Conservation (phyloP, 805 yeast species). For the Candida glaebosa region DNA sequence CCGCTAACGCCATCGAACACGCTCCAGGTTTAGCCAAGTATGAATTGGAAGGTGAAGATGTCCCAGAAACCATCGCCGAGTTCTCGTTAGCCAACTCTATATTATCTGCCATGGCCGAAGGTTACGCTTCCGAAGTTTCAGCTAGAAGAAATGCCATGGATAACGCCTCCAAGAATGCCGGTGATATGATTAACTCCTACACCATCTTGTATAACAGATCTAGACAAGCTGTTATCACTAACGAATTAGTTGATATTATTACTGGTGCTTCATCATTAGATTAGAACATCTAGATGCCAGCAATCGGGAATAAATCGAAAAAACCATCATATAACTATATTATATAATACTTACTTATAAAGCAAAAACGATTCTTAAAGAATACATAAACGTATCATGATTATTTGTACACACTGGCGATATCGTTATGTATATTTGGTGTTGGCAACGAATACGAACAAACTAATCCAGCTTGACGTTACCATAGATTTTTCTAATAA, state of each 20-base stretch:
- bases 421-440: too few species aligned
- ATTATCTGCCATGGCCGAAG: slow-evolving; percentile 91
- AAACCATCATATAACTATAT: neutral
- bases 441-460: too few species aligned
- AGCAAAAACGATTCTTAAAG: neutral
- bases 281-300: slow-evolving; percentile 33
- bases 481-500: slow-evolving; percentile 60
- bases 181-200: slow-evolving; percentile 96
- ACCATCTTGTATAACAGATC: slow-evolving; percentile 98
- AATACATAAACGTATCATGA: neutral
- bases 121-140: slow-evolving; percentile 95
- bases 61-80: slow-evolving; percentile 75
- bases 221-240: slow-evolving; percentile 98
- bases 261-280: slow-evolving; percentile 99
- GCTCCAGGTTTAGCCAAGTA: slow-evolving; percentile 85
- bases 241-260: slow-evolving; percentile 98
- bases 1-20: slow-evolving; percentile 66
- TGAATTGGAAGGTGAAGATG: slow-evolving; percentile 65
- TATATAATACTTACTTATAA: neutral
- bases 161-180: slow-evolving; percentile 99
- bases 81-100: slow-evolving; percentile 88
- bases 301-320: neutral
- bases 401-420: too few species aligned
- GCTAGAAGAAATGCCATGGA: slow-evolving; percentile 99
- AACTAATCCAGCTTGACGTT: slow-evolving; percentile 54